Evolutionary conservation across 177 flowering plant species (phyloP).

Genomic region (Vitis hybrid): DNA sequence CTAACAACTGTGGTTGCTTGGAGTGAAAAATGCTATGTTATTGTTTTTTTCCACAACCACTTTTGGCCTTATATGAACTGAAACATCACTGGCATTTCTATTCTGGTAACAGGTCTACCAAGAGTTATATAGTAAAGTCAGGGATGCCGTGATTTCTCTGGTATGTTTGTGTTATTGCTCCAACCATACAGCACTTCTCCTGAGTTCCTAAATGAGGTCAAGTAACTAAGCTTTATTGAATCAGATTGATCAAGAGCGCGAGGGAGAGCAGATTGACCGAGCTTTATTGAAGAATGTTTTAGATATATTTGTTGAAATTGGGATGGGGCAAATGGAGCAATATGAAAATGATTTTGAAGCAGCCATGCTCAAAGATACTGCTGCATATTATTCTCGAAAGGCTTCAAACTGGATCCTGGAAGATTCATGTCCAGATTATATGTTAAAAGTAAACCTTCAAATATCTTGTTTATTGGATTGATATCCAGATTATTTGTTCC

Average conservation of each 20-base stretch:
- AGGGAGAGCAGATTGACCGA: slow-evolving; percentile 91
- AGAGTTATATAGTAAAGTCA: slow-evolving; percentile 69
- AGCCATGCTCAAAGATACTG: slow-evolving; percentile 75
- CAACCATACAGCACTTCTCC: neutral
- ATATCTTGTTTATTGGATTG: neutral
- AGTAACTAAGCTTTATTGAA: slow-evolving; percentile 4
- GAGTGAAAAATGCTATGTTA: neutral
- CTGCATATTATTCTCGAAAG: slow-evolving; percentile 85
- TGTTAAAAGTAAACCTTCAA: slow-evolving; percentile 60
- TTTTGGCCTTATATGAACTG: neutral
- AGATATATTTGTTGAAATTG: slow-evolving; percentile 94
- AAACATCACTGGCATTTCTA: neutral
- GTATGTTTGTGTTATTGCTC: slow-evolving; percentile 38
- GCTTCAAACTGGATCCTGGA: slow-evolving; percentile 93
- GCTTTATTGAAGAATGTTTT: slow-evolving; percentile 86
- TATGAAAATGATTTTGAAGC: slow-evolving; percentile 85
- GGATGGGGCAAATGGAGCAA: slow-evolving; percentile 77
- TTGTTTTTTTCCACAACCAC: neutral
- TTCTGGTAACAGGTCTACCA: slow-evolving; percentile 62
- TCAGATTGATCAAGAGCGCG: slow-evolving; percentile 93
- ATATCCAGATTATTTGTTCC: neutral
- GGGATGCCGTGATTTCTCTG: slow-evolving; percentile 89
- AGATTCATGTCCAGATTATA: slow-evolving; percentile 96
- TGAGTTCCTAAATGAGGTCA: neutral
- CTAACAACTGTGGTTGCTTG: neutral